These are phyloP conservation scores for Apiosordaria backusii DNA, from an alignment of 495 filamentous ascomycete genomes.

Conservation along the genomic window DNA sequence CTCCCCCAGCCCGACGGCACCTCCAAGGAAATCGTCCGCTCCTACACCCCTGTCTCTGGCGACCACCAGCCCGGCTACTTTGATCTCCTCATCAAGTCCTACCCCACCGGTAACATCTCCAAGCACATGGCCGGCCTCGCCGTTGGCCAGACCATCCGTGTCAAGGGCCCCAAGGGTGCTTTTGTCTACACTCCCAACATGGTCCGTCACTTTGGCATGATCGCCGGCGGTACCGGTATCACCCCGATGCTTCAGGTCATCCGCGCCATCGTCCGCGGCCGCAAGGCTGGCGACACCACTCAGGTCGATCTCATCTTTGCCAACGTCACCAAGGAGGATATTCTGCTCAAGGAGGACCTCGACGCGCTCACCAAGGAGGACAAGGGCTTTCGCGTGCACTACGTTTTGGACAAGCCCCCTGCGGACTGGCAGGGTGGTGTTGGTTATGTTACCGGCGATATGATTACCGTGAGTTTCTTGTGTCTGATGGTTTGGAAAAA, in stretches of 20 bases:
- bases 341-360: conserved; percentile 86
- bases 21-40: conserved; percentile 85
- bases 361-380: conserved; percentile 75
- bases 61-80: conserved; percentile 92
- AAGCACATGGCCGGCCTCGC: conserved; percentile 79
- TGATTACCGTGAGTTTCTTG: conserved; percentile 71
- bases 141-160: conserved; percentile 82
- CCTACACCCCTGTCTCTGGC: conserved; percentile 93
- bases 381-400: conserved; percentile 76
- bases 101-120: conserved; percentile 93
- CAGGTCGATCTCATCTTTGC: conserved; percentile 93
- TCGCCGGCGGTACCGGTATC: conserved; percentile 95
- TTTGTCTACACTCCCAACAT: conserved; percentile 96
- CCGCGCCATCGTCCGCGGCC: conserved; percentile 80
- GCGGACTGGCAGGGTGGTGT: conserved; percentile 84
- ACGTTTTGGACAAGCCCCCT: conserved; percentile 95
- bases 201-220: conserved; percentile 93
- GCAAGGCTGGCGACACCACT: conserved; percentile 75
- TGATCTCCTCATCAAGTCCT: conserved; percentile 95
- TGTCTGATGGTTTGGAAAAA: conserved; percentile 13
- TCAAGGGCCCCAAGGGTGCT: conserved; percentile 89
- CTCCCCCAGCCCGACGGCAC: conserved; percentile 61
- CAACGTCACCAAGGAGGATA: conserved; percentile 90
- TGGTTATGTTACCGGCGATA: conserved; percentile 90
- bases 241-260: conserved; percentile 97